Evolutionary conservation across 75 land plant species (phyloP).

Genomic region (Picea glauca): DNA sequence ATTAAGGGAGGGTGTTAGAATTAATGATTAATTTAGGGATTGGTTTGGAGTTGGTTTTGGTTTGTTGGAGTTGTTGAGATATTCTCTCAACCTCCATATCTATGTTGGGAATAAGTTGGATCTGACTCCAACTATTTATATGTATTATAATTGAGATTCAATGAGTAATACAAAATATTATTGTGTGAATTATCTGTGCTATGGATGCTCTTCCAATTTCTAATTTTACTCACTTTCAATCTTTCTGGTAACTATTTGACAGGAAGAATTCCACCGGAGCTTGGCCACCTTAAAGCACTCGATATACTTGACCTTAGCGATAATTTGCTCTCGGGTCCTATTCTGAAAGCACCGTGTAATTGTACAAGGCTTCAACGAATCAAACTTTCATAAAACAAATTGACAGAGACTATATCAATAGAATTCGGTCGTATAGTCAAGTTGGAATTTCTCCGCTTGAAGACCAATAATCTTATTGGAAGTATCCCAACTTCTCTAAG

Average conservation of each 20-base stretch:
- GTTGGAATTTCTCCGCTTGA: conserved; percentile 1
- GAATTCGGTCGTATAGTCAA: neutral
- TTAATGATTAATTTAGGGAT: too few species aligned
- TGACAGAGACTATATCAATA: neutral
- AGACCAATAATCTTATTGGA: conserved; percentile 14
- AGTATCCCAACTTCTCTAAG: conserved; percentile 16
- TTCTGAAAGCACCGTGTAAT: neutral
- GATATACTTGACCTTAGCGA: conserved; percentile 1
- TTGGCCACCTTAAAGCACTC: conserved; percentile 8
- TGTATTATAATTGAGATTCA: too few species aligned
- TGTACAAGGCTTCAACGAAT: neutral
- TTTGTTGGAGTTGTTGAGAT: too few species aligned
- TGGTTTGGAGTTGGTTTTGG: too few species aligned
- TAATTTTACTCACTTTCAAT: conserved; percentile 19
- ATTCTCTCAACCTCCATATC: too few species aligned
- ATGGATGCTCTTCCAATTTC: too few species aligned
- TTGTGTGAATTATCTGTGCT: too few species aligned
- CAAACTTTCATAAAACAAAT: conserved; percentile 4
- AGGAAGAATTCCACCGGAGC: conserved; percentile 21
- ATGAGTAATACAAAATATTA: too few species aligned
- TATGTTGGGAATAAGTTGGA: too few species aligned
- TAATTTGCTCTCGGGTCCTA: conserved; percentile 1
- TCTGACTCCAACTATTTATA: too few species aligned
- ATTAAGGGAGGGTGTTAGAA: too few species aligned
- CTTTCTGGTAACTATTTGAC: conserved; percentile 15